These are phyloP conservation scores for Thermothielavioides terrestris DNA, from an alignment of 495 filamentous ascomycete species.

Conservation along the genomic window DNA sequence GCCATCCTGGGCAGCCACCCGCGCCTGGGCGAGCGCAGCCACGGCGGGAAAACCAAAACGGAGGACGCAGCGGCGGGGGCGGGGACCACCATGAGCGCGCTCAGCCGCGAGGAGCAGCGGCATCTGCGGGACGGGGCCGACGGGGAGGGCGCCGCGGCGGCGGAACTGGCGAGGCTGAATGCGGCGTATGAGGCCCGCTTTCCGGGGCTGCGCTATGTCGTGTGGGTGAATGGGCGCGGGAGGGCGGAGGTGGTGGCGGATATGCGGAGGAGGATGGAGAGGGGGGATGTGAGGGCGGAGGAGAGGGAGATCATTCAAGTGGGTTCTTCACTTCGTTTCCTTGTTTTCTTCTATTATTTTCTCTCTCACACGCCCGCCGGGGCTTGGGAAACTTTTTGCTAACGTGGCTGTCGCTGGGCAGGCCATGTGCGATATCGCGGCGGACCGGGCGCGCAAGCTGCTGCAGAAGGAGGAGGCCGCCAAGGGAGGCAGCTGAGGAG, in stretches of 20 bases:
- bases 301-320: constrained; percentile 71
- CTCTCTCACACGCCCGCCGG: neutral
- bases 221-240: constrained; percentile 80
- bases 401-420: constrained; percentile 7
- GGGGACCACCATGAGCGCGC: constrained; percentile 50
- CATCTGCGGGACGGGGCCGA: constrained; percentile 51
- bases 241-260: constrained; percentile 71
- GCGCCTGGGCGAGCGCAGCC: constrained; percentile 67
- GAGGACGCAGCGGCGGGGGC: constrained; percentile 44
- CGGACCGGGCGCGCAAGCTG: constrained; percentile 37
- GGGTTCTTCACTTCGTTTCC: constrained; percentile 13
- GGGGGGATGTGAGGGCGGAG: constrained; percentile 58
- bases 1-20: constrained; percentile 82
- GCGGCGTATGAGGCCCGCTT: constrained; percentile 72
- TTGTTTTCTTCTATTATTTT: neutral
- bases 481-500: neutral
- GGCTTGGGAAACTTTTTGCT: neutral
- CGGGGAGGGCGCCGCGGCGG: constrained; percentile 45
- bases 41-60: constrained; percentile 12
- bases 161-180: constrained; percentile 58
- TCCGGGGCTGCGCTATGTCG: constrained; percentile 81
- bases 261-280: constrained; percentile 68
- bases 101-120: constrained; percentile 72
- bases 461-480: constrained; percentile 17
- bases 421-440: constrained; percentile 46